phyloP scores from a whole-genome alignment of 768 basidiomycete genomes.

The Boletus subparvulus region DNA sequence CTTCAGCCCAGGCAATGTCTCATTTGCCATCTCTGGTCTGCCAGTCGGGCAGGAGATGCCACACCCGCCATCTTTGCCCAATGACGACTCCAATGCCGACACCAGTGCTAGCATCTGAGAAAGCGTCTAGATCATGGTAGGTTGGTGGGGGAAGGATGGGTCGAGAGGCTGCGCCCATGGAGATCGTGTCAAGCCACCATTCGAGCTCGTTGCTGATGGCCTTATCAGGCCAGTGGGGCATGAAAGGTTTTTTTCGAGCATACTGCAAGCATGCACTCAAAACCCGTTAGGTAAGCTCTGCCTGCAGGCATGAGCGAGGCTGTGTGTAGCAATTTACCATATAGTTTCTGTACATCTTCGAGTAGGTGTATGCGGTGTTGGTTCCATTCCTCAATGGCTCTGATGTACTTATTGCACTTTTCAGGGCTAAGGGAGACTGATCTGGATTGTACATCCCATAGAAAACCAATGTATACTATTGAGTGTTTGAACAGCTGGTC shows the following conservation, averaged over 20 bases:
- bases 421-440: background rate
- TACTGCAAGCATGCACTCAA: conserved; percentile 38
- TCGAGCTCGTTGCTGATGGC: accelerated
- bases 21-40: background rate
- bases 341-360: background rate
- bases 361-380: background rate
- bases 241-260: conserved; percentile 34
- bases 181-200: background rate
- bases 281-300: conserved; percentile 40
- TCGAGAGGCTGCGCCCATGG: conserved; percentile 4
- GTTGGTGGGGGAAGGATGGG: background rate
- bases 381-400: too few species aligned
- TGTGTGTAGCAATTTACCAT: conserved; percentile 6
- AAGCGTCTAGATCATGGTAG: background rate
- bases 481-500: background rate
- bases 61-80: background rate
- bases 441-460: background rate
- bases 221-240: conserved; percentile 16
- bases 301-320: conserved; percentile 29
- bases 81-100: conserved; percentile 9
- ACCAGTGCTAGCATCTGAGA: conserved; percentile 19
- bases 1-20: background rate
- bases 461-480: background rate
- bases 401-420: background rate
- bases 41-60: background rate